Base-by-base conservation (phyloP, 176 grass and related monocot genomes). In the Aechmea fasciata region DNA sequence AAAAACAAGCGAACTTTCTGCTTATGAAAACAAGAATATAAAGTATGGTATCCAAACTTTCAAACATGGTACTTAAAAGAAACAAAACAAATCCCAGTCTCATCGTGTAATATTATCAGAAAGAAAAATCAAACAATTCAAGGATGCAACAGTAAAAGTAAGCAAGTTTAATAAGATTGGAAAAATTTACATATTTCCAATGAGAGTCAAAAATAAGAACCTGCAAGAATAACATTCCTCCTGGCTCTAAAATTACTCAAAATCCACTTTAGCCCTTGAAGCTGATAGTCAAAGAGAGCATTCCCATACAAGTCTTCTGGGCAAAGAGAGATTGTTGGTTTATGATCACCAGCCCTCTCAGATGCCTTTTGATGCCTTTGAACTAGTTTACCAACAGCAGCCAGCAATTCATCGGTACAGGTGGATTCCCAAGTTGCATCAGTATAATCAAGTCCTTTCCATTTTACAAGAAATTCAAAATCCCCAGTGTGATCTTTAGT, bases 211-310 rank as follows among this genome's bases (percentile, higher is more conserved):
- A 13, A 15, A 54, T 54, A 54, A 15, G 15, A 41, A 41, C 33
- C 33, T 41, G 88, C 88, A 69, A 91, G 88, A 50, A 91, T 87
- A 65, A 82, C 66, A 14, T 86, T 91, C 68, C 77, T 87, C 52
- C 48, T 87, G 72, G 49, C 65, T 72, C 73, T 80, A 63, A 78
- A 91, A 49, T 87, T 91, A 51, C 71, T 64, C 51, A 91, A 52
- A 9, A 91, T 82, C 88, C 84, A 91, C 65, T 82, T 72, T 78
- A 91, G 69, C n/a, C 84, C 88, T 81, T 91, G 84, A 73, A 82
- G 78, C 78, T 91, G 88, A 71, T 91, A 91, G 24, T 84, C 77
- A 53, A 82, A 87, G 54, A 91, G 69, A 63, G 73, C 48, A 51
- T 17, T 74, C 51, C 69, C 64, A 24, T 84, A 76, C 41, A 76